These are phyloP conservation scores for Botrytis sinoallii DNA, from an alignment of 2,329 filamentous ascomycete genomes.

Conservation along the genomic window DNA sequence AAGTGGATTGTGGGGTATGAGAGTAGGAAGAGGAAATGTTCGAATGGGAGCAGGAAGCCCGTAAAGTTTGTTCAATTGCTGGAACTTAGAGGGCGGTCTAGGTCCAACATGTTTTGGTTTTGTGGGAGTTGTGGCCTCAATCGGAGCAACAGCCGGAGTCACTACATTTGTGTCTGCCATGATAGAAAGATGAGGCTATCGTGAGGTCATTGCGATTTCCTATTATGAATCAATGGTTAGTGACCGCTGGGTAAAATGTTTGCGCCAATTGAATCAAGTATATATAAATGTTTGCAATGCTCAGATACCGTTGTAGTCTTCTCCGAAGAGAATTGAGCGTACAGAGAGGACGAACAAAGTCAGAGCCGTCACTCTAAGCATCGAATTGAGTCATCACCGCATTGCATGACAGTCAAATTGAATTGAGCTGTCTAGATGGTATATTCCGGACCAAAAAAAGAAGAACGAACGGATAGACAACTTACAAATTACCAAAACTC, in stretches of 20 bases:
- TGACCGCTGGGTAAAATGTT: background rate
- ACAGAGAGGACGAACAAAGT: slow-evolving; percentile 57
- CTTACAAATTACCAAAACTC: slow-evolving; percentile 25
- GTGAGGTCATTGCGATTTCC: slow-evolving; percentile 30
- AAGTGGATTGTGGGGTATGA: slow-evolving; percentile 89
- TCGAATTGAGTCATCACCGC: slow-evolving; percentile 61
- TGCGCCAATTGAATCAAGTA: slow-evolving; percentile 9
- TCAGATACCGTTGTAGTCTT: slow-evolving; percentile 99
- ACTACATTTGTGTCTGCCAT: slow-evolving; percentile 31
- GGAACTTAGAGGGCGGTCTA: slow-evolving; percentile 36
- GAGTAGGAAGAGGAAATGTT: slow-evolving; percentile 78
- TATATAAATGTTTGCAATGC: slow-evolving; percentile 42
- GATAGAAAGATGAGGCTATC: slow-evolving; percentile 25
- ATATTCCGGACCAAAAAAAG: background rate
- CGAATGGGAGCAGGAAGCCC: slow-evolving; percentile 75
- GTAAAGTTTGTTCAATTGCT: slow-evolving; percentile 70
- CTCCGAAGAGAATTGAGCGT: slow-evolving; percentile 56
- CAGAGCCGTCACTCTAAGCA: slow-evolving; percentile 51
- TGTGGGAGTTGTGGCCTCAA: slow-evolving; percentile 1
- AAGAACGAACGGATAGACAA: slow-evolving; percentile 1
- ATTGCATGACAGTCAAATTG: slow-evolving; percentile 24
- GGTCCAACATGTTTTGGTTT: slow-evolving; percentile 23
- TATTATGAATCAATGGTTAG: slow-evolving; percentile 22
- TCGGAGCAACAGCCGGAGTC: slow-evolving; percentile 17
- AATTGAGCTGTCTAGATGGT: background rate